Conservation (phyloP, 768 basidiomycete genomes). For the Russula foetens region DNA sequence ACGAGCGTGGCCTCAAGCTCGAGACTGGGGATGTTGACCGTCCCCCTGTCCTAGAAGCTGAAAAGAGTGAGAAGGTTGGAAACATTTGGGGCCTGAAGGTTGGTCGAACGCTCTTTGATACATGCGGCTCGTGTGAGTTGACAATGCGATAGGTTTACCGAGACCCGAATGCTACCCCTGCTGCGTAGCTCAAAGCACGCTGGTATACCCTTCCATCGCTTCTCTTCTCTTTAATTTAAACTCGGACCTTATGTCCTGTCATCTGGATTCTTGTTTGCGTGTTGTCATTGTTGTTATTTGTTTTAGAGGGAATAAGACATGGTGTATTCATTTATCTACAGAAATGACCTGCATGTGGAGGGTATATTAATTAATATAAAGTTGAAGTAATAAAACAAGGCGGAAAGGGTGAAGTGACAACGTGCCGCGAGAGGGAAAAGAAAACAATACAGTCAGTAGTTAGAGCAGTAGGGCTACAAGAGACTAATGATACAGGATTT, state of each 20-base stretch:
- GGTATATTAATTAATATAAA: neutral
- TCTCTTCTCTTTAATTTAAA: neutral
- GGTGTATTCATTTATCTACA: conserved; percentile 4
- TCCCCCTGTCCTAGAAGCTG: conserved; percentile 30
- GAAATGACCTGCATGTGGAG: neutral
- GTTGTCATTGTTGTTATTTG: neutral
- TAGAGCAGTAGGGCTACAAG: conserved; percentile 5
- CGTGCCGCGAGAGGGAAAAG: neutral
- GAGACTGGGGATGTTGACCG: conserved; percentile 37
- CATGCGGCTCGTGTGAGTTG: neutral
- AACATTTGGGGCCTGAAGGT: conserved; percentile 74
- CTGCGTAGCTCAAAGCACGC: conserved; percentile 16
- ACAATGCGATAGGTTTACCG: conserved; percentile 33
- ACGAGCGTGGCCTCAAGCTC: conserved; percentile 90
- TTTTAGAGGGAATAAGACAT: neutral
- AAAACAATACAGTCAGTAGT: neutral
- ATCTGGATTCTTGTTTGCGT: neutral
- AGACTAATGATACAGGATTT: conserved; percentile 12
- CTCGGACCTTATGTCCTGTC: neutral
- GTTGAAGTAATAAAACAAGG: neutral
- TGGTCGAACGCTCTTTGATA: conserved; percentile 15
- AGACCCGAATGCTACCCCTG: conserved; percentile 31
- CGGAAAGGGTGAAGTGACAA: neutral
- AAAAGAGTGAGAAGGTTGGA: conserved; percentile 44
- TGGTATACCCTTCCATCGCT: neutral